Evolutionary conservation across 164 flowering plant species (phyloP).

Genomic region (Santalum album): DNA sequence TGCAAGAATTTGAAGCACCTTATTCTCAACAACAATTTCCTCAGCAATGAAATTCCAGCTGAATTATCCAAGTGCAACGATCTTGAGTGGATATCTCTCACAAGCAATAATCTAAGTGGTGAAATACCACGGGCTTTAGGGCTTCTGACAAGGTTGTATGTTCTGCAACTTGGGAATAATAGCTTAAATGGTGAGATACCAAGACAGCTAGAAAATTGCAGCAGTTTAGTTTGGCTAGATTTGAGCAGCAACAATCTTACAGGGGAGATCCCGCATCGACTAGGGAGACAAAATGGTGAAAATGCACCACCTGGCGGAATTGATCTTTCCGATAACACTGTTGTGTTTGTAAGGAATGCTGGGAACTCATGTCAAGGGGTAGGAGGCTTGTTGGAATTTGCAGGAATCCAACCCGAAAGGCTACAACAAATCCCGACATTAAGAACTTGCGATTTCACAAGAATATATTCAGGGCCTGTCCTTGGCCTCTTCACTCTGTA

Average conservation of each 20-base stretch:
- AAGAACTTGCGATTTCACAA: conserved; percentile 69
- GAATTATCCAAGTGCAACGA: conserved; percentile 42
- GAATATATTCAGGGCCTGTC: conserved; percentile 78
- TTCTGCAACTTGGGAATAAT: conserved; percentile 1
- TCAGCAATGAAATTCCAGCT: not conserved
- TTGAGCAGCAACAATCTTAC: conserved; percentile 60
- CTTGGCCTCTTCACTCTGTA: conserved; percentile 61
- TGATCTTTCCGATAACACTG: conserved; percentile 57
- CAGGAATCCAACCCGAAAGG: conserved; percentile 81
- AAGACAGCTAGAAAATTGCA: conserved; percentile 48
- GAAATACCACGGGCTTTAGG: not conserved
- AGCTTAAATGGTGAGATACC: conserved; percentile 1
- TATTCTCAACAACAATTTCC: not conserved
- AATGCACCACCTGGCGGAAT: conserved; percentile 50
- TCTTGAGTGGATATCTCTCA: conserved; percentile 66
- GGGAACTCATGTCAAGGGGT: conserved; percentile 88
- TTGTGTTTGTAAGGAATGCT: conserved; percentile 70
- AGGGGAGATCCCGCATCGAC: conserved; percentile 66
- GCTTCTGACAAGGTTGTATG: not conserved
- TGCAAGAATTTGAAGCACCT: not conserved
- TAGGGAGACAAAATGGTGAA: conserved; percentile 67
- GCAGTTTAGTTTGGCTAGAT: conserved; percentile 83
- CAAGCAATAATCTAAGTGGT: not conserved
- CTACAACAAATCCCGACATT: conserved; percentile 56
- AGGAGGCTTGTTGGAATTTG: conserved; percentile 81